Evolutionary conservation across 78 protist genomes (phyloP), one percentile per base, ranked within the genome.

Genomic region (Paulinella micropora): DNA sequence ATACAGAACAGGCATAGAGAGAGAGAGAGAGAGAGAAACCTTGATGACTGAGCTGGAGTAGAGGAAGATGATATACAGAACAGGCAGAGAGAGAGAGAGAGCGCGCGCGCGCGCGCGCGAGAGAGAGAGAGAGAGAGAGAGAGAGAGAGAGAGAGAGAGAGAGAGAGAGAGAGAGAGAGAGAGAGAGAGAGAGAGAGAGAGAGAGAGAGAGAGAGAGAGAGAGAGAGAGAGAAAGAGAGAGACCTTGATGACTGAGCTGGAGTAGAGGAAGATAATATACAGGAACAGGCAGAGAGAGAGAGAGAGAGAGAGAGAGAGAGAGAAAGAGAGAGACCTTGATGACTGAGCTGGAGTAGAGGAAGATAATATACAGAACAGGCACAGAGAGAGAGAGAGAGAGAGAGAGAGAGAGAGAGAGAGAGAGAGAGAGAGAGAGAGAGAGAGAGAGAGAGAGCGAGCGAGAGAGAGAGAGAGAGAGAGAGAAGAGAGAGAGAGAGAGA

Each of bases 111-210:
- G 82, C 15, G 82, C n/a, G n/a, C n/a, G n/a, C n/a, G n/a, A n/a
- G n/a, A n/a, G n/a, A n/a, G n/a, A n/a, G n/a, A n/a, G n/a, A 1
- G 2, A 73, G 82, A 73, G 82, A 26, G 2, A 73, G 82, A 73
- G 82, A 73, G 82, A 73, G 82, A 4, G 82, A 73, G 82, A 73
- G 82, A 73, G 82, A 73, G 82, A 73, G 82, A 73, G 82, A 4
- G 4, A 73, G 82, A 4, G 82, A 73, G 2, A 4, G 82, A 73
- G 82, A 4, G 82, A 9, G 82, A 4, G 82, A 73, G 82, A 4
- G 82, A 73, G 4, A 1, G 4, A 73, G 82, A 4, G 82, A 73
- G 34, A 4, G 82, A 73, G 34, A 9, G 82, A 73, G 34, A 4
- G 82, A 73, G 34, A 4, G 82, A 73, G 34, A 4, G 82, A 73